phyloP scores from a whole-genome alignment of 352 stramenopile genomes.

The Phytophthora tubulina region DNA sequence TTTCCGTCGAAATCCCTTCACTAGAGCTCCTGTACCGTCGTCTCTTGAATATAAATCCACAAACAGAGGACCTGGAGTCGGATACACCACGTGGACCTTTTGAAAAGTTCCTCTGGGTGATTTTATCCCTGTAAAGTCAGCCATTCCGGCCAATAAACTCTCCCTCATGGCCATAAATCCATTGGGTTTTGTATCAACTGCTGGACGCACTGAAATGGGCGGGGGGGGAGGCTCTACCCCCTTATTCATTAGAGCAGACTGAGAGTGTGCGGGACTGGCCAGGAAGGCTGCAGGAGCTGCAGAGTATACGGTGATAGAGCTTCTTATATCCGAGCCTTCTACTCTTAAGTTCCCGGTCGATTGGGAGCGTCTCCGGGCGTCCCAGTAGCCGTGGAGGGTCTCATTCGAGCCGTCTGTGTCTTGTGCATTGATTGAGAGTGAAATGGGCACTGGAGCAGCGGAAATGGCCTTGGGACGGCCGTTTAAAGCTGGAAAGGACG shows the following conservation, averaged over 20 bases:
- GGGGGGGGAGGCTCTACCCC: slow-evolving; percentile 7
- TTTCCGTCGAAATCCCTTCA: slow-evolving; percentile 80
- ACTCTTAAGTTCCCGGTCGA: slow-evolving; percentile 53
- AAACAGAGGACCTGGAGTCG: slow-evolving; percentile 58
- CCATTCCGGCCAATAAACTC: slow-evolving; percentile 58
- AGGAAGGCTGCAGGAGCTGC: slow-evolving; percentile 14
- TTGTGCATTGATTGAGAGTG: slow-evolving; percentile 13
- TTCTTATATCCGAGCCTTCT: background rate
- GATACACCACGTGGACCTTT: slow-evolving; percentile 63
- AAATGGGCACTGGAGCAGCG: slow-evolving; percentile 12
- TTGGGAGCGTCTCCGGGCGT: slow-evolving; percentile 61
- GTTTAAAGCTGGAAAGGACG: slow-evolving; percentile 10
- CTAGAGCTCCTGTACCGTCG: slow-evolving; percentile 72
- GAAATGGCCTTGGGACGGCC: slow-evolving; percentile 33
- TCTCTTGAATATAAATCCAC: slow-evolving; percentile 82
- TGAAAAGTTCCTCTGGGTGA: slow-evolving; percentile 31
- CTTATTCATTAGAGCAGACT: slow-evolving; percentile 38
- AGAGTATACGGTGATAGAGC: slow-evolving; percentile 12
- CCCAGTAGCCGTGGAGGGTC: slow-evolving; percentile 13
- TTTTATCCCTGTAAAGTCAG: slow-evolving; percentile 40
- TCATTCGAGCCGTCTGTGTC: slow-evolving; percentile 13
- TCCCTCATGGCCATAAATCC: slow-evolving; percentile 54
- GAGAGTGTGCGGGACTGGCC: slow-evolving; percentile 35
- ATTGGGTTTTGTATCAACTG: slow-evolving; percentile 28
- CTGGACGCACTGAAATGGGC: slow-evolving; percentile 42